phyloP scores from a whole-genome alignment of 2,329 filamentous ascomycete genomes.

The Helminthosporium solani region DNA sequence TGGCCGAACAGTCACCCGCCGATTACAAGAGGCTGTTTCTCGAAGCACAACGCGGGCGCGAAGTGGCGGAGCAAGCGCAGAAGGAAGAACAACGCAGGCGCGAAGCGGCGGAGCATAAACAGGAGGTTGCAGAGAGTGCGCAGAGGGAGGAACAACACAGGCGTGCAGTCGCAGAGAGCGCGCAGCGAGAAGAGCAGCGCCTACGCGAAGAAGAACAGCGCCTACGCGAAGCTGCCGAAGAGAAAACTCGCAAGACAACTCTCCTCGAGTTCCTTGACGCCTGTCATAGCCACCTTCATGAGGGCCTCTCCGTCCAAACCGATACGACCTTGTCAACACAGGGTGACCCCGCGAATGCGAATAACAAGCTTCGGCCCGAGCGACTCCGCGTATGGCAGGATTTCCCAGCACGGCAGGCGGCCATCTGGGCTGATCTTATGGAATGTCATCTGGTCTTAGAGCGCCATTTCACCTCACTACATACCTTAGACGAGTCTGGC shows the following conservation, averaged over 20 bases:
- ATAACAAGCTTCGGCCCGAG: slow-evolving; percentile 20
- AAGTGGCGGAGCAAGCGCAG: slow-evolving; percentile 7
- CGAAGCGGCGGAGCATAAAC: not conserved
- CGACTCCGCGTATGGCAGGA: slow-evolving; percentile 12
- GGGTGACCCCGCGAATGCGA: slow-evolving; percentile 20
- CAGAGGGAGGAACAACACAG: slow-evolving; percentile 6
- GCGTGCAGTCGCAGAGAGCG: not conserved
- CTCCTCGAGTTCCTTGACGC: slow-evolving; percentile 13
- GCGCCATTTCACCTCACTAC: slow-evolving; percentile 17
- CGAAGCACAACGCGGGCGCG: slow-evolving; percentile 9
- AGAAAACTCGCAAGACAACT: slow-evolving; percentile 10
- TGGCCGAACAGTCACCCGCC: slow-evolving; percentile 3
- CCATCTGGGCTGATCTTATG: slow-evolving; percentile 18
- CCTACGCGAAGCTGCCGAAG: slow-evolving; percentile 6
- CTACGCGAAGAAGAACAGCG: no score
- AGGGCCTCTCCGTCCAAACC: slow-evolving; percentile 12
- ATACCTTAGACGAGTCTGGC: slow-evolving; percentile 17
- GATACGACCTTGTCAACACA: slow-evolving; percentile 14
- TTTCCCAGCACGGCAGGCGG: slow-evolving; percentile 16
- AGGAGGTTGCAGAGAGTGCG: not conserved
- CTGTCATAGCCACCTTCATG: slow-evolving; percentile 12
- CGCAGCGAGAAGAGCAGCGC: no score
- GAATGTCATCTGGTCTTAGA: slow-evolving; percentile 13
- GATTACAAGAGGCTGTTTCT: slow-evolving; percentile 12
- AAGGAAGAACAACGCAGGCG: slow-evolving; percentile 3